Base-by-base conservation (phyloP, 352 stramenopile genomes). In the Globisporangium mamillatum region DNA sequence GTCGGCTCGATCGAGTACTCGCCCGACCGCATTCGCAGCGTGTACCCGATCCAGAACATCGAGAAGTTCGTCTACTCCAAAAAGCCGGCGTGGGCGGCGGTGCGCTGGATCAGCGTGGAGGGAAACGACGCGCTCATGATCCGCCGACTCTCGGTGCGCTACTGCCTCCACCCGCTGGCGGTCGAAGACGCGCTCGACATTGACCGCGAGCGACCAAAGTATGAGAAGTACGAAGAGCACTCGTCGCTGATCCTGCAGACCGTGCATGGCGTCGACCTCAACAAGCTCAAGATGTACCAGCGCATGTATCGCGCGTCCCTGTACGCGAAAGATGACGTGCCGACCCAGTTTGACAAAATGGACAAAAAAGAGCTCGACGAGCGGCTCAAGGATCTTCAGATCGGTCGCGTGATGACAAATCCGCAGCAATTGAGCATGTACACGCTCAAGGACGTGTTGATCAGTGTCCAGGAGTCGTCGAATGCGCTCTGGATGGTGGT, bases 21-120 rank as follows among this genome's bases (percentile, higher is more conserved):
- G 4, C 77, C 84, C 0, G 84, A 91, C 59, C 77, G 80, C 14
- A 91, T 95, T 34, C 81, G 86, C 27, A 90, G 80, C n/a, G 82
- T 89, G 22, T 88, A 89, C 48, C 84, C 81, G 10, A 90, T 94
- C 46, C 61, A 75, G 38, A 72, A 87, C 29, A 60, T 95, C 3
- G 83, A 94, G 64, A 89, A 77, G 67, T 97, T 97, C 48, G 85
- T 97, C 29, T 97, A 95, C 72, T 94, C 87, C 7, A 83, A 73
- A 69, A 87, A 82, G 63, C 86, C 88, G 20, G 73, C 60, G 10
- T 95, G 87, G 87, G 87, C 87, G 0, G 77, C 72, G 24, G 87
- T 95, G 25, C 85, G 90, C 1, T 97, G 88, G 90, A 91, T 97
- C 61, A 90, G 92, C 61, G 79, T 92, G 24, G 82, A 93, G 66